Conservation (phyloP, 129 eudicot genomes). For the Glebionis coronaria region DNA sequence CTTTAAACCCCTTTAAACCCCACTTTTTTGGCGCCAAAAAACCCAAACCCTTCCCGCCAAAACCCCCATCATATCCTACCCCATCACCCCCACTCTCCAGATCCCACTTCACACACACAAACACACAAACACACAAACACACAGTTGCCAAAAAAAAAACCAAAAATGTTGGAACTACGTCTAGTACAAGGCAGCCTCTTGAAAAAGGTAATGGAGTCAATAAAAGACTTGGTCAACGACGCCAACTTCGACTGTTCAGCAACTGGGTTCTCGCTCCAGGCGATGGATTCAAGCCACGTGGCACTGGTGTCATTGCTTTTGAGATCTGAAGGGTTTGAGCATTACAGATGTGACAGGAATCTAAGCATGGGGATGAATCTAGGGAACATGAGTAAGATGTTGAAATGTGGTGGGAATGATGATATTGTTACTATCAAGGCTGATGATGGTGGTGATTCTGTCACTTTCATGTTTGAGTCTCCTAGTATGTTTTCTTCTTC, state of each 20-base stretch:
- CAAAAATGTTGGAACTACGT: conserved; percentile 74
- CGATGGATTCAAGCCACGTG: conserved; percentile 95
- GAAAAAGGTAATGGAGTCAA: conserved; percentile 80
- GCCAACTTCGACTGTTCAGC: conserved; percentile 92
- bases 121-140: not conserved
- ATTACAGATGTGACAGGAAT: conserved; percentile 81
- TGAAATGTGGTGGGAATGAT: conserved; percentile 79
- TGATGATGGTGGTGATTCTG: conserved; percentile 85
- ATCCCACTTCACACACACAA: not conserved
- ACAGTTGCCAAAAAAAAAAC: not conserved
- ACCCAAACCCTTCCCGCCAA: conserved; percentile 32
- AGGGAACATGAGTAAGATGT: conserved; percentile 76
- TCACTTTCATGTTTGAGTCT: conserved; percentile 89
- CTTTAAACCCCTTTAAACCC: not conserved
- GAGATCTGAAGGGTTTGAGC: conserved; percentile 89
- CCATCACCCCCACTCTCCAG: not conserved
- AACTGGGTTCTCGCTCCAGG: conserved; percentile 84
- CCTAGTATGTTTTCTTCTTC: conserved; percentile 46
- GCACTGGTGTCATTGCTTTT: conserved; percentile 85
- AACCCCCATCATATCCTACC: conserved; percentile 18
- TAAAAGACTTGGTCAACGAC: conserved; percentile 81
- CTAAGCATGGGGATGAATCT: conserved; percentile 93
- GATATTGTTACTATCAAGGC: conserved; percentile 83
- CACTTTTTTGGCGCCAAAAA: conserved; percentile 24
- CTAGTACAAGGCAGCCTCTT: conserved; percentile 78